Conservation (phyloP, 352 stramenopile genomes). For the Stramenopiles sp. region DNA sequence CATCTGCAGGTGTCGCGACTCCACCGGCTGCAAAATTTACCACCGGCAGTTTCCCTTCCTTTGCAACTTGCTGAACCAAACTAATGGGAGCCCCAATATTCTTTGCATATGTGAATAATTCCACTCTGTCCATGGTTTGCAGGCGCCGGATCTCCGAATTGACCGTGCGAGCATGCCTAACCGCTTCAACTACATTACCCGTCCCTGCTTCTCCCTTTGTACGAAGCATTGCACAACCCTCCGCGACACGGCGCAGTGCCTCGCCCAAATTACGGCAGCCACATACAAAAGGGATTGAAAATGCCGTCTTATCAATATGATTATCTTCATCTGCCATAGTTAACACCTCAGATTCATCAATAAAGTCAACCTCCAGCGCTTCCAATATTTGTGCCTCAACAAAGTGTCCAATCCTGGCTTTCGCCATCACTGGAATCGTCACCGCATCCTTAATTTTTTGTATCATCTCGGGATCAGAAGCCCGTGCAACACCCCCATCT, state of each 20-base stretch:
- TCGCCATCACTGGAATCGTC: slow-evolving; percentile 96
- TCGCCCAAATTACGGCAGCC: slow-evolving; percentile 92
- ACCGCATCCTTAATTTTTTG: slow-evolving; percentile 93
- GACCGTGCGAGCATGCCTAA: slow-evolving; percentile 79
- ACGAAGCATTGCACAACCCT: slow-evolving; percentile 88
- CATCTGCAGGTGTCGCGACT: slow-evolving; percentile 89
- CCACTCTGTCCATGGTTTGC: slow-evolving; percentile 77
- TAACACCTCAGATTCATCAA: slow-evolving; percentile 91
- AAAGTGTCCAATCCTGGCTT: slow-evolving; percentile 93
- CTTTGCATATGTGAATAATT: slow-evolving; percentile 90
- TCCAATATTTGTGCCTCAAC: slow-evolving; percentile 95
- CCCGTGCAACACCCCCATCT: slow-evolving; percentile 84
- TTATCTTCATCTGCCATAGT: slow-evolving; percentile 95
- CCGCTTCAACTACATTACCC: slow-evolving; percentile 92
- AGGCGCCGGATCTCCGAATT: slow-evolving; percentile 69
- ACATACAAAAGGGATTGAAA: slow-evolving; percentile 94
- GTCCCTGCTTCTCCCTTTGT: slow-evolving; percentile 96
- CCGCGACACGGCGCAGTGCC: slow-evolving; percentile 69
- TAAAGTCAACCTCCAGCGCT: slow-evolving; percentile 91
- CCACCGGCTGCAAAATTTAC: slow-evolving; percentile 95
- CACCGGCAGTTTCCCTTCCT: slow-evolving; percentile 71
- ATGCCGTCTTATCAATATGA: slow-evolving; percentile 88
- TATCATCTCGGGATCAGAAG: slow-evolving; percentile 92
- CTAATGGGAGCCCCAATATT: slow-evolving; percentile 81
- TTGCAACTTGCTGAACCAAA: slow-evolving; percentile 68